Percentiles rank a stretch among this genome's conserved stretches.
Conservation (phyloP, 2,329 filamentous ascomycete species). For the Alternaria sp. region DNA sequence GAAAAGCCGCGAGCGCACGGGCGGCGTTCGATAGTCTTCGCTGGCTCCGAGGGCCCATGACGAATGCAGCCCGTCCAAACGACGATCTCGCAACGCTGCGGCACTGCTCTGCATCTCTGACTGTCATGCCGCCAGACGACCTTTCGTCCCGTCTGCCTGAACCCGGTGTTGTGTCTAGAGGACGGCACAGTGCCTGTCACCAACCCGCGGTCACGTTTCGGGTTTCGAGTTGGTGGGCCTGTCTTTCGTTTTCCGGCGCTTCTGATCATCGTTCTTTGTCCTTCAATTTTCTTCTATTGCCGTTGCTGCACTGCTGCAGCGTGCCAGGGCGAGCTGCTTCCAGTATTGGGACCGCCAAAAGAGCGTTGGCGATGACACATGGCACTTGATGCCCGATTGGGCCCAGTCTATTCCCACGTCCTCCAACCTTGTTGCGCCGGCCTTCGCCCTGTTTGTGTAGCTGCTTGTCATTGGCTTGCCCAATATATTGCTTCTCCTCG, state of each 20-base stretch:
- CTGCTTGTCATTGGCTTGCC: conserved; percentile 33
- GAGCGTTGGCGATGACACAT: conserved; percentile 45
- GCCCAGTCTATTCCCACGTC: conserved; percentile 14
- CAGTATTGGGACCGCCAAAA: conserved; percentile 34
- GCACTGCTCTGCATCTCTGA: conserved; percentile 37
- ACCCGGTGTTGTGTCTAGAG: conserved; percentile 31
- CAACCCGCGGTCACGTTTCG: conserved; percentile 42
- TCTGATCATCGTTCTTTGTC: conserved; percentile 23
- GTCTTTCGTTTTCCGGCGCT: conserved; percentile 23
- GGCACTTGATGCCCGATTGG: conserved; percentile 35
- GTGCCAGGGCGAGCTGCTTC: conserved; percentile 38
- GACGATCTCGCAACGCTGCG: conserved; percentile 46
- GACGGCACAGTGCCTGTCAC: conserved; percentile 29
- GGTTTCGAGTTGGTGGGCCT: conserved; percentile 43
- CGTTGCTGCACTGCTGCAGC: conserved; percentile 15
- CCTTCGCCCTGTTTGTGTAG: conserved; percentile 24
- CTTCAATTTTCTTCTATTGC: conserved; percentile 21
- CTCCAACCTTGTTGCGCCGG: conserved; percentile 21
- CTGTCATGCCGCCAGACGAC: conserved; percentile 40
- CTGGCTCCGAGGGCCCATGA: conserved; percentile 42
- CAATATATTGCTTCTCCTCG: conserved; percentile 36
- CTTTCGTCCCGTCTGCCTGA: conserved; percentile 35
- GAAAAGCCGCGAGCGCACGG: conserved; percentile 40
- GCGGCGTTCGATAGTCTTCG: conserved; percentile 48
- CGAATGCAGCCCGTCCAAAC: conserved; percentile 41